Conservation (phyloP, 169 alveolate species). For the Cryptosporidium bovis region DNA sequence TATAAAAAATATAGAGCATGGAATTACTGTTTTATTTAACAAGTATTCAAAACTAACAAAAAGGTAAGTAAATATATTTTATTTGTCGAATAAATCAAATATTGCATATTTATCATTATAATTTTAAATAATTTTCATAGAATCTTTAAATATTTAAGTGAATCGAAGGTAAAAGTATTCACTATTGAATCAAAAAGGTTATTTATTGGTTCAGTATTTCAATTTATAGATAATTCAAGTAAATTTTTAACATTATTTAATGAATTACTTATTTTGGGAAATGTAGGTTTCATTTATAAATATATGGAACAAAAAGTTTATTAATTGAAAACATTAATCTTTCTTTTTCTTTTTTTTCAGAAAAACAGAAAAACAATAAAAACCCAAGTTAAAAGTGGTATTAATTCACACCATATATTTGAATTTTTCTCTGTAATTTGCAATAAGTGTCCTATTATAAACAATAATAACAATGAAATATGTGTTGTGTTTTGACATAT, state of each 20-base stretch:
- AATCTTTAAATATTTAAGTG: conserved; percentile 9
- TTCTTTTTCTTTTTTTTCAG: not conserved
- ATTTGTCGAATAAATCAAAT: not conserved
- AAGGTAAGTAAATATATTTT: not conserved
- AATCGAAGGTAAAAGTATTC: not conserved
- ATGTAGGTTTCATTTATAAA: conserved; percentile 9
- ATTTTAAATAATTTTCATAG: not conserved
- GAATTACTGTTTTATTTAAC: not conserved
- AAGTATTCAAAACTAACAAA: conserved; percentile 10
- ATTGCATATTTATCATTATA: not conserved
- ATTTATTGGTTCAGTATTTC: conserved; percentile 32
- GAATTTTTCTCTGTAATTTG: conserved; percentile 10
- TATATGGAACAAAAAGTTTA: not conserved
- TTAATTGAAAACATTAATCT: not conserved
- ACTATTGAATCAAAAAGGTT: conserved; percentile 20
- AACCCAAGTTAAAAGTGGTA: not conserved
- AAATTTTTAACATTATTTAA: conserved; percentile 28
- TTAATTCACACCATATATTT: conserved; percentile 19
- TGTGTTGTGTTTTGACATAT: not conserved
- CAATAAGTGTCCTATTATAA: conserved; percentile 17
- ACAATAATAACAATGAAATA: not conserved
- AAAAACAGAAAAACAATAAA: conserved; percentile 30
- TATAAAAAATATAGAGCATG: not conserved
- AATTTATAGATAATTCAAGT: conserved; percentile 24
- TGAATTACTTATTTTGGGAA: not conserved